Percentiles rank a stretch among this genome's conserved stretches.
Conservation (phyloP, 2,329 filamentous ascomycete genomes). For the Xylaria hypoxylon region DNA sequence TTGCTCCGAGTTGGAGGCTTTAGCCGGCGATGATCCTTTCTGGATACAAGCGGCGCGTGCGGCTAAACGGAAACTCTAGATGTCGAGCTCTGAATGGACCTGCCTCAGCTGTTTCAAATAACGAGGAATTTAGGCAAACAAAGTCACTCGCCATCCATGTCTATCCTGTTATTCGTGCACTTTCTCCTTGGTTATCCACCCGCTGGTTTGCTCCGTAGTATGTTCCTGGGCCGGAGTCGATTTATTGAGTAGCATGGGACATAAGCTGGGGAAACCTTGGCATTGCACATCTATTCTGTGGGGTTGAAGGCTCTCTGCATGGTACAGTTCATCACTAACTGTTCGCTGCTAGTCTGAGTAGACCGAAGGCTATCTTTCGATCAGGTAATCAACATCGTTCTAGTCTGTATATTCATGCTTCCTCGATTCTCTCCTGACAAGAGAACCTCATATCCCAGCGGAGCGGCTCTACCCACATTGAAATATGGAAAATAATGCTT, state of each 20-base stretch:
- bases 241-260: slow-evolving; percentile 18
- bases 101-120: slow-evolving; percentile 47
- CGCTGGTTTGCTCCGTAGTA: slow-evolving; percentile 26
- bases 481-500: slow-evolving; percentile 15
- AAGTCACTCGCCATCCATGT: slow-evolving; percentile 14
- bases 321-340: not conserved
- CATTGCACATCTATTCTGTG: slow-evolving; percentile 19
- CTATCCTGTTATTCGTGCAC: slow-evolving; percentile 30
- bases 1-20: slow-evolving; percentile 36
- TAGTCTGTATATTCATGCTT: not conserved
- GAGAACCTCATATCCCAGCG: not conserved
- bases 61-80: slow-evolving; percentile 46
- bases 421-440: not conserved
- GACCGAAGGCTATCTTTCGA: not conserved
- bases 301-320: slow-evolving; percentile 20
- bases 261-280: slow-evolving; percentile 38
- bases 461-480: slow-evolving; percentile 29
- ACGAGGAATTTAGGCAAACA: slow-evolving; percentile 45
- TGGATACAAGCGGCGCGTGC: slow-evolving; percentile 36
- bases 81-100: slow-evolving; percentile 37
- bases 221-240: slow-evolving; percentile 23
- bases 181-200: slow-evolving; percentile 14
- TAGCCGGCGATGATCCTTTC: slow-evolving; percentile 39
- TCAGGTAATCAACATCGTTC: not conserved
- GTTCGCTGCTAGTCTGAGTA: not conserved